These are phyloP conservation scores for Discostella stelligeroides DNA, from an alignment of 108 stramenopile species.

Conservation along the genomic window DNA sequence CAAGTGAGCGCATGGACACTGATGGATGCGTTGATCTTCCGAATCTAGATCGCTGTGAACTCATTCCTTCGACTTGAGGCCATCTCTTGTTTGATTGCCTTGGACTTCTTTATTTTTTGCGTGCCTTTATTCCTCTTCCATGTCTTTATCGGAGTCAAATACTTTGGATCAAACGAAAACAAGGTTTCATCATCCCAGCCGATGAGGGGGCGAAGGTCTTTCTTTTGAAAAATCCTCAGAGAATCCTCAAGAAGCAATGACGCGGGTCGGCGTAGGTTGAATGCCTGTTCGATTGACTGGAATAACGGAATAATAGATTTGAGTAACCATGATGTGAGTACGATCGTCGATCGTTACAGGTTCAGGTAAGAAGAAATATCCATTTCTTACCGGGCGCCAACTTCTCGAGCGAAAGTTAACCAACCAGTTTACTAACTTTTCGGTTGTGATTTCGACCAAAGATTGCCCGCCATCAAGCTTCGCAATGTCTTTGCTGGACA, in stretches of 20 bases:
- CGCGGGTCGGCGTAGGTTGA: slow-evolving; percentile 55
- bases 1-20: background rate
- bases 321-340: too few relatives aligned
- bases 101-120: background rate
- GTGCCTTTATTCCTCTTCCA: slow-evolving; percentile 1
- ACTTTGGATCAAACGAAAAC: slow-evolving; percentile 14
- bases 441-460: slow-evolving; percentile 8
- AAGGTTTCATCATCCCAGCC: slow-evolving; percentile 25
- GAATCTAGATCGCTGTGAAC: background rate
- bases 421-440: slow-evolving; percentile 56
- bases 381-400: slow-evolving; percentile 51
- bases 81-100: slow-evolving; percentile 1
- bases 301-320: too few relatives aligned
- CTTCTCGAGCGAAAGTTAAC: slow-evolving; percentile 64
- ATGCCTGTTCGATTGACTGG: slow-evolving; percentile 51
- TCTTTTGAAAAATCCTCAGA: slow-evolving; percentile 49
- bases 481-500: slow-evolving; percentile 6
- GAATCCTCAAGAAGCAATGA: slow-evolving; percentile 58
- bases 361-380: background rate
- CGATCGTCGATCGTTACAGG: background rate
- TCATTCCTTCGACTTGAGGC: background rate
- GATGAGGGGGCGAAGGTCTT: slow-evolving; percentile 21
- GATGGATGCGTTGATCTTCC: too few relatives aligned
- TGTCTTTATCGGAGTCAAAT: slow-evolving; percentile 4
- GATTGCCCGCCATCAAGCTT: background rate